Conservation (phyloP, 1,284 basidiomycete species). For the Microstroma glucosiphilum region DNA sequence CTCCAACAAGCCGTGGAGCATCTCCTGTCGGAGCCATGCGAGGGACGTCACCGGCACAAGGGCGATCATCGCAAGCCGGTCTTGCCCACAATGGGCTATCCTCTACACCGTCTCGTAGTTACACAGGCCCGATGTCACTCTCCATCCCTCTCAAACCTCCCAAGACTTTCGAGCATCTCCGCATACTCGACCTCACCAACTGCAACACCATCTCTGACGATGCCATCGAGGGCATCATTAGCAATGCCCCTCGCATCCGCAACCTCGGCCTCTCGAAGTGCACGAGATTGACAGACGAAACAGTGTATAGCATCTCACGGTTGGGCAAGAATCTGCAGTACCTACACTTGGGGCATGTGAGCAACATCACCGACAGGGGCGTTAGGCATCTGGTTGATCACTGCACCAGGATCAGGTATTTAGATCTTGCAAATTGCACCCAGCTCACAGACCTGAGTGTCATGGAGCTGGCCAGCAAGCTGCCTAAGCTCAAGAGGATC, state of each 20-base stretch:
- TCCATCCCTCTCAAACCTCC: conserved; percentile 3
- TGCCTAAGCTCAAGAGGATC: conserved; percentile 86
- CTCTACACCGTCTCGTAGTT: conserved; percentile 1
- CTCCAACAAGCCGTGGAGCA: conserved; percentile 24
- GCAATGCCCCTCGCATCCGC: conserved; percentile 80
- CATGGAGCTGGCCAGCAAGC: conserved; percentile 71
- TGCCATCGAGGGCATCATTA: conserved; percentile 81
- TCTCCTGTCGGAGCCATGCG: conserved; percentile 17
- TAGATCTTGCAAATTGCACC: conserved; percentile 94
- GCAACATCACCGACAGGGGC: conserved; percentile 77
- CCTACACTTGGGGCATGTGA: conserved; percentile 86
- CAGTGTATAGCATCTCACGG: conserved; percentile 75
- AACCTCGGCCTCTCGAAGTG: conserved; percentile 92
- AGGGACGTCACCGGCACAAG: no score
- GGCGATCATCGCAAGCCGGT: no score
- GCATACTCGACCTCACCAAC: conserved; percentile 61
- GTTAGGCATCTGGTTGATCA: conserved; percentile 75
- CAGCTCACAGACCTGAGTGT: conserved; percentile 88
- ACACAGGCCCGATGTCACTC: background rate
- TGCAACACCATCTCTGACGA: conserved; percentile 78
- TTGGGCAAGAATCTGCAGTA: conserved; percentile 90
- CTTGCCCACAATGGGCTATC: conserved; percentile 11
- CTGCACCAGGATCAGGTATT: conserved; percentile 88
- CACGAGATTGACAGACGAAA: conserved; percentile 71
- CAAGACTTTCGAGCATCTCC: conserved; percentile 39